Conservation (phyloP, 2,329 filamentous ascomycete species). For the Colletotrichum tabaci region DNA sequence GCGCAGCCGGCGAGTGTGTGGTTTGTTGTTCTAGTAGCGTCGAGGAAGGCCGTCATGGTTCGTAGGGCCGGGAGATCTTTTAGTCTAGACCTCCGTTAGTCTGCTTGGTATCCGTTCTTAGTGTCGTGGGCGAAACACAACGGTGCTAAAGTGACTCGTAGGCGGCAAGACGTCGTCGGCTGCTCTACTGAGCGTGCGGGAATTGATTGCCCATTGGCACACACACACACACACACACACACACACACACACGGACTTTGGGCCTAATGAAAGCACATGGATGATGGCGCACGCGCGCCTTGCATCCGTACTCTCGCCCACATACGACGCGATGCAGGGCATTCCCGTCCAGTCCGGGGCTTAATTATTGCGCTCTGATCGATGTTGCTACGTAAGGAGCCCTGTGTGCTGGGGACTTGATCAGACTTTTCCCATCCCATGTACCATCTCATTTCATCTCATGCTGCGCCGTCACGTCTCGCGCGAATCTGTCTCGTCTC, state of each 20-base stretch:
- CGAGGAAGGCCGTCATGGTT: neutral
- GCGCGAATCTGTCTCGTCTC: neutral
- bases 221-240: too few relatives aligned
- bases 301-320: neutral
- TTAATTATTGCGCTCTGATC: neutral
- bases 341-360: neutral
- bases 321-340: neutral
- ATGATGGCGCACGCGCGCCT: neutral
- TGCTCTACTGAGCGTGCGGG: neutral
- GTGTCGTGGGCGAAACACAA: conserved; percentile 36
- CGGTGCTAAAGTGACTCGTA: conserved; percentile 30
- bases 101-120: neutral
- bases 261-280: neutral
- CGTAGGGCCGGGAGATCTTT: conserved; percentile 4
- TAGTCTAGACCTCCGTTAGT: conserved; percentile 8
- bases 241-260: conserved; percentile 9
- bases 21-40: neutral
- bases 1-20: neutral
- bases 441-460: conserved; percentile 32
- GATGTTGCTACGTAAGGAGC: neutral
- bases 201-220: neutral
- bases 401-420: neutral
- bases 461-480: conserved; percentile 10
- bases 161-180: neutral
- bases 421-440: conserved; percentile 30